Percentiles rank a stretch among this genome's conserved stretches.
phyloP scores from a whole-genome alignment of 2,329 filamentous ascomycete genomes.

The Xenoacremonium recifei region DNA sequence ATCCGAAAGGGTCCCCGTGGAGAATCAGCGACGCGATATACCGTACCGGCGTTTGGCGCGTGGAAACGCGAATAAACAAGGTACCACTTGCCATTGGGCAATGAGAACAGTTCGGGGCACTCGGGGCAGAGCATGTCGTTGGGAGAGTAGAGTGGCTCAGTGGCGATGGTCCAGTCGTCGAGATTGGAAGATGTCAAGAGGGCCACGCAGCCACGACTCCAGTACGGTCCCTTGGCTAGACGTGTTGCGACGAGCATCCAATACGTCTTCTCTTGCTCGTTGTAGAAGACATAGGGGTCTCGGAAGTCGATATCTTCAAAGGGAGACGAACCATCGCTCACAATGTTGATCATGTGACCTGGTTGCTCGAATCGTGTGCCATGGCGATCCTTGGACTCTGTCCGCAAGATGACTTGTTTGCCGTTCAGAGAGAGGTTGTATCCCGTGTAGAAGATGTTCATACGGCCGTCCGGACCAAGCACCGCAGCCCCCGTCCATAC shows the following conservation, averaged over 20 bases:
- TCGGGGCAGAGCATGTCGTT: constrained; percentile 36
- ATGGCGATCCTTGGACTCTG: constrained; percentile 23
- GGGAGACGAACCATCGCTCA: constrained; percentile 16
- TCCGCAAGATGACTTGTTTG: constrained; percentile 32
- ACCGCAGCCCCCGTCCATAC: constrained; percentile 35
- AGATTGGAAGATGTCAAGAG: constrained; percentile 34
- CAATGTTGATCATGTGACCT: constrained; percentile 20
- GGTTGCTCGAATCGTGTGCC: constrained; percentile 25
- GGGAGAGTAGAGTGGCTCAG: constrained; percentile 31
- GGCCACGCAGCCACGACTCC: constrained; percentile 36
- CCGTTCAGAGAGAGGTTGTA: constrained; percentile 30
- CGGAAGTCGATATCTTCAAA: constrained; percentile 36
- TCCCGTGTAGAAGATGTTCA: constrained; percentile 38
- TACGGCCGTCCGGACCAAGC: constrained; percentile 27
- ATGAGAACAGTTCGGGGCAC: constrained; percentile 34
- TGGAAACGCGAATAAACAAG: constrained; percentile 33
- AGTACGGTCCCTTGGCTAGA: constrained; percentile 30
- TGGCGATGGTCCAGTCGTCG: constrained; percentile 28
- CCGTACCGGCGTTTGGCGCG: constrained; percentile 34
- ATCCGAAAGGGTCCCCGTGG: constrained; percentile 34
- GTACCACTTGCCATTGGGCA: constrained; percentile 36
- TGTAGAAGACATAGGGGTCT: constrained; percentile 35
- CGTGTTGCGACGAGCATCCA: constrained; percentile 38
- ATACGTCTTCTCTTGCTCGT: constrained; percentile 26
- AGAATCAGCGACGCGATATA: constrained; percentile 33